A percentile compares a stretch with the other conserved stretches of the same genome.
These are phyloP conservation scores for Castanea crenata DNA, from an alignment of 306 rosid species.

Conservation along the genomic window DNA sequence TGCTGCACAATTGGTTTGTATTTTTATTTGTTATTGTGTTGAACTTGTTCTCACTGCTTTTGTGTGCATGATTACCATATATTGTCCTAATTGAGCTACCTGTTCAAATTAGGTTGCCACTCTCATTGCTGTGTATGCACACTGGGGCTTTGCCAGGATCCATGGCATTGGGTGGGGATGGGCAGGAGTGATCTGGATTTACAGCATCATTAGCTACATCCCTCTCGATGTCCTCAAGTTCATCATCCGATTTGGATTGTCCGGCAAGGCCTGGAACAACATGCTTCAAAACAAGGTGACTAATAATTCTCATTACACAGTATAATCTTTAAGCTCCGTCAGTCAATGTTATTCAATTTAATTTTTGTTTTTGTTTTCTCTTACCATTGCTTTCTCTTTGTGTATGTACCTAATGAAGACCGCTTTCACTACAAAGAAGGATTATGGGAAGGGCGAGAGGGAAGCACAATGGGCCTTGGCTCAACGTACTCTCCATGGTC, in stretches of 20 bases:
- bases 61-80: not conserved
- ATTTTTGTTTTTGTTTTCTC: not conserved
- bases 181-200: conserved; percentile 86
- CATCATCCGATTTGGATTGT: conserved; percentile 48
- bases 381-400: not conserved
- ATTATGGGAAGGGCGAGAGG: conserved; percentile 73
- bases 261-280: conserved; percentile 73
- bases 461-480: conserved; percentile 85
- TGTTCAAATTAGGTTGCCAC: conserved; percentile 65
- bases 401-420: conserved; percentile 35
- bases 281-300: conserved; percentile 58
- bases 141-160: conserved; percentile 78
- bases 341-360: not conserved
- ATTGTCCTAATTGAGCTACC: not conserved
- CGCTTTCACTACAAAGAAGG: conserved; percentile 76
- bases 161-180: conserved; percentile 84
- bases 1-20: conserved; percentile 76
- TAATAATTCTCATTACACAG: not conserved
- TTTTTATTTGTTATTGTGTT: not conserved
- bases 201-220: conserved; percentile 66
- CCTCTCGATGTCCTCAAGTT: conserved; percentile 87
- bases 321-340: not conserved
- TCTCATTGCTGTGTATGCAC: conserved; percentile 62
- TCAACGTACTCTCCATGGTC: conserved; percentile 75
- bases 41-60: not conserved